Conservation (phyloP, 164 flowering plant species). For the Annona squamosa region DNA sequence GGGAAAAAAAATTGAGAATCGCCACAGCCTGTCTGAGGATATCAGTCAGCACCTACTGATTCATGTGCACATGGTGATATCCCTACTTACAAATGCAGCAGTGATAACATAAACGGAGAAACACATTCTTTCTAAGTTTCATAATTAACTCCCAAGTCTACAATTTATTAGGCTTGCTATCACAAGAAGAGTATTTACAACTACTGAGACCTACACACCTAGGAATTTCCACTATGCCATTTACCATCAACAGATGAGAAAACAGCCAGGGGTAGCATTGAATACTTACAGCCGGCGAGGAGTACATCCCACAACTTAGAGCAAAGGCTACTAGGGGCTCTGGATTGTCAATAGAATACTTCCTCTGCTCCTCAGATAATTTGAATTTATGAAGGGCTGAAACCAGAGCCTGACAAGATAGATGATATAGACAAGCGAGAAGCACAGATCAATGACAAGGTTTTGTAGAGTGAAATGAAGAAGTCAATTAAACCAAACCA, state of each 20-base stretch:
- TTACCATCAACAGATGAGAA: neutral
- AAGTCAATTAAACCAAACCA: too few relatives aligned
- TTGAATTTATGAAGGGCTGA: conserved; percentile 38
- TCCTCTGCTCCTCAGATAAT: conserved; percentile 32
- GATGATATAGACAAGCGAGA: too few relatives aligned
- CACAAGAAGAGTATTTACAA: neutral
- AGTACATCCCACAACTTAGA: conserved; percentile 39
- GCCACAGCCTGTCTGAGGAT: too few relatives aligned
- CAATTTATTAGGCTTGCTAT: neutral
- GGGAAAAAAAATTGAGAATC: too few relatives aligned
- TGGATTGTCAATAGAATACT: conserved; percentile 25
- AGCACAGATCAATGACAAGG: neutral
- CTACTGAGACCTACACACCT: neutral
- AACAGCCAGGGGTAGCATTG: neutral
- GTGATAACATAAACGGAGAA: neutral
- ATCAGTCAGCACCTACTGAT: too few relatives aligned
- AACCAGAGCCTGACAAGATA: conserved; percentile 29
- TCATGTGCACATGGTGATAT: too few relatives aligned
- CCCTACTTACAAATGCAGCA: neutral
- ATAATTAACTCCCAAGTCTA: neutral
- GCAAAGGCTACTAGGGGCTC: conserved; percentile 40
- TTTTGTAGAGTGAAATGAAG: neutral
- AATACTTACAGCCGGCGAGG: conserved; percentile 44
- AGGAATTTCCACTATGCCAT: neutral
- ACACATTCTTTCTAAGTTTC: neutral